Base-by-base conservation (phyloP, 768 basidiomycete genomes). In the Pilatotrama ljubarskyi region DNA sequence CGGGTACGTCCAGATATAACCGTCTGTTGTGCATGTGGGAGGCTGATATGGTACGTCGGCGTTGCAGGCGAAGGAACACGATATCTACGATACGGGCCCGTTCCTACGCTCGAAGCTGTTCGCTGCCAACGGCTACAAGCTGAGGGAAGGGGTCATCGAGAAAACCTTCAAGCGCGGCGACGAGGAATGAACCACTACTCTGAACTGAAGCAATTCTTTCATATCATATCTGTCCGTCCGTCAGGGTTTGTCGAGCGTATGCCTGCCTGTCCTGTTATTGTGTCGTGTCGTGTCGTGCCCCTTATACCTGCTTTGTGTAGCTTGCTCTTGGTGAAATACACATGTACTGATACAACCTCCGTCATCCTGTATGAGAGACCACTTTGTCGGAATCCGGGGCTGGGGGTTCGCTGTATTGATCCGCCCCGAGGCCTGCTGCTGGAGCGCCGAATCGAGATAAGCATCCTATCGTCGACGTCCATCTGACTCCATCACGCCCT, bases 1-100 rank as follows among this genome's bases (percentile, higher is more conserved):
- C 80, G 93, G 72, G 96, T 95, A 68, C 68, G 88, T 77, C 13
- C 2, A n/a, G n/a, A n/a, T 2, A 17, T 17, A 20, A 2, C 13
- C 20, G 7, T 13, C 17, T 20, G 22, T 7, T 22, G 42, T 17
- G 29, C 43, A n/a, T 18, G 3, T 32, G 42, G 48, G 14, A 11
- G 32, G 22, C 50, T 56, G 15, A 42, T 9, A 11, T 24, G 10
- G 6, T 13, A 17, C 8, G 8, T 13, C 32, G 18, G 24, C 11
- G 20, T 13, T 40, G n/a, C 65, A 96, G 94, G 93, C 95, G 9
- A 97, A 96, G 70, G 97, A 98, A 50, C 88, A 97, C 65, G 97
- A 99, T 64, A 98, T 98, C 50, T 98, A 88, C 69, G 95, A 98
- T 69, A 84, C 89, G 32, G 75, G 82, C 18, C 85, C 93, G 5